Evolutionary conservation across 2,329 filamentous ascomycete genomes (phyloP).

Genomic region (Botryotinia globosa): DNA sequence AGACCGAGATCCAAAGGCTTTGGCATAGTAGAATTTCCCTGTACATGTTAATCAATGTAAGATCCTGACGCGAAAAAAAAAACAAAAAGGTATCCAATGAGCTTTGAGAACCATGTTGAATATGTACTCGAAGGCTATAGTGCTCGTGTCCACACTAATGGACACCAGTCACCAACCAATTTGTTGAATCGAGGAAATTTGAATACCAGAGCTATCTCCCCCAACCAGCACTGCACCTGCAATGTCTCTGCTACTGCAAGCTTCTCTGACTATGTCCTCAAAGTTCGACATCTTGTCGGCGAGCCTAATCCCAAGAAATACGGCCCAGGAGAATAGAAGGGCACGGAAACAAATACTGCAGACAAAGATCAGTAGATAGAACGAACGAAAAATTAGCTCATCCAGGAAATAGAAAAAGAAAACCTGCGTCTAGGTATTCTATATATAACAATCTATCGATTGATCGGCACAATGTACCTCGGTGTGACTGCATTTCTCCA

Average conservation of each 20-base stretch:
- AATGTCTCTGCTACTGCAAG: slow-evolving; percentile 26
- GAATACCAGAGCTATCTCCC: slow-evolving; percentile 27
- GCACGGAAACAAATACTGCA: background rate
- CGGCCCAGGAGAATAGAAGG: background rate
- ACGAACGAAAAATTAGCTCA: background rate
- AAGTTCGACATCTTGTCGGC: slow-evolving; percentile 25
- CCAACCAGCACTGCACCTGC: slow-evolving; percentile 29
- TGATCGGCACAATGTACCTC: background rate
- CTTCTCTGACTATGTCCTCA: slow-evolving; percentile 27
- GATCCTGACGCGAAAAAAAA: background rate
- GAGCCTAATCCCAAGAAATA: background rate
- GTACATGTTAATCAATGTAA: background rate
- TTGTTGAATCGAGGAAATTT: background rate
- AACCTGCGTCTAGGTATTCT: background rate
- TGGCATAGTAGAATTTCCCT: slow-evolving; percentile 41
- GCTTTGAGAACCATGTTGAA: background rate
- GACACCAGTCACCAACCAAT: background rate
- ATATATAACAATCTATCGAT: background rate
- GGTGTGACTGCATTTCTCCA: background rate
- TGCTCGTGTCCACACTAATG: background rate
- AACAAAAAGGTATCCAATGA: background rate
- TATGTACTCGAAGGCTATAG: background rate
- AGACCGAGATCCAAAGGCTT: slow-evolving; percentile 39
- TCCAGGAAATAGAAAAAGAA: background rate
- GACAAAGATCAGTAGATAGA: background rate